These are phyloP conservation scores for Colletotrichum trifolii DNA, from an alignment of 2,329 filamentous ascomycete genomes.

Conservation along the genomic window DNA sequence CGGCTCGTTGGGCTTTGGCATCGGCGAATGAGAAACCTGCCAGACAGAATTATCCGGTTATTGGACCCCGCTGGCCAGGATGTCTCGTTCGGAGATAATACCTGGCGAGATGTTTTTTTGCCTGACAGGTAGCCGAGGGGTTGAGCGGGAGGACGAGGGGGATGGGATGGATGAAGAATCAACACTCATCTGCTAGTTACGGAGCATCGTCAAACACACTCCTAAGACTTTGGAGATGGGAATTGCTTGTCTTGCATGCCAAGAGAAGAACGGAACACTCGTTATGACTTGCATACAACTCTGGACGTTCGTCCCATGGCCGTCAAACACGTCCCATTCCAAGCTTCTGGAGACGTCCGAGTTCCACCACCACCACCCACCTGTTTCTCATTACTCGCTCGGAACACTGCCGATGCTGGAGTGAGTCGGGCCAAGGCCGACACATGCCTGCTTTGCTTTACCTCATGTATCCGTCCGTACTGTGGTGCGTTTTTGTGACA, in stretches of 20 bases:
- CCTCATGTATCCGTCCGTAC: too few relatives aligned
- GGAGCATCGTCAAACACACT: too few relatives aligned
- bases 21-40: slow-evolving; percentile 29
- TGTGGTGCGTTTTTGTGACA: not conserved
- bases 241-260: not conserved
- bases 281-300: slow-evolving; percentile 19
- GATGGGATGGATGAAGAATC: not conserved
- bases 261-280: slow-evolving; percentile 1
- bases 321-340: not conserved
- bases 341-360: not conserved
- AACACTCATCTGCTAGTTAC: not conserved
- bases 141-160: not conserved
- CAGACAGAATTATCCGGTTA: slow-evolving; percentile 3
- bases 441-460: not conserved
- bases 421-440: slow-evolving; percentile 32
- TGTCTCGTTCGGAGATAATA: slow-evolving; percentile 23
- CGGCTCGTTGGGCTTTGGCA: not conserved
- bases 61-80: slow-evolving; percentile 25
- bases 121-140: not conserved
- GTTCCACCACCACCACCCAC: not conserved
- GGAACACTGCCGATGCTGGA: slow-evolving; percentile 4
- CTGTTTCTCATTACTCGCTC: not conserved
- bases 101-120: not conserved
- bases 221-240: too few relatives aligned
- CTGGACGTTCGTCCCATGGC: not conserved